phyloP scores from a whole-genome alignment of 192 early-diverging fungal genomes.

The Ambispora gerdemannii region DNA sequence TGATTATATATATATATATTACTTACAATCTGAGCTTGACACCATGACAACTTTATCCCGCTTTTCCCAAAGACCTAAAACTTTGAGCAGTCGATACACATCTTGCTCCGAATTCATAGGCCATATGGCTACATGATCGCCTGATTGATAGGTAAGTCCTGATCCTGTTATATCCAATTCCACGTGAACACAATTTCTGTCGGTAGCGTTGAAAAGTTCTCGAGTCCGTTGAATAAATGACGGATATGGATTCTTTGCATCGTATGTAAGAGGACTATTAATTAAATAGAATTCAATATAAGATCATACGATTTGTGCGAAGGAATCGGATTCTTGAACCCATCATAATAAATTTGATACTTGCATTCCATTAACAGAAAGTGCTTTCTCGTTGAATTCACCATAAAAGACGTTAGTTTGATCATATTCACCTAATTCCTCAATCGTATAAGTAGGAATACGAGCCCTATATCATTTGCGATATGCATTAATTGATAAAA shows the following conservation, averaged over 20 bases:
- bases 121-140: constrained; percentile 95
- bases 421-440: constrained; percentile 38
- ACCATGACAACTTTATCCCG: constrained; percentile 70
- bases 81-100: constrained; percentile 61
- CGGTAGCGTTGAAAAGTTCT: constrained; percentile 65
- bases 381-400: constrained; percentile 46
- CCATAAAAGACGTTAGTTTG: constrained; percentile 48
- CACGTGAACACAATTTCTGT: constrained; percentile 88
- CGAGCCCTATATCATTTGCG: constrained; percentile 37
- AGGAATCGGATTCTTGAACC: neutral
- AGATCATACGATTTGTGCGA: neutral
- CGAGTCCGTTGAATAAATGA: constrained; percentile 61
- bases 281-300: too few relatives aligned
- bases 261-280: constrained; percentile 51
- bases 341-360: constrained; percentile 16
- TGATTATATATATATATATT: neutral
- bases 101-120: constrained; percentile 81
- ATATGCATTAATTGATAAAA: too few relatives aligned
- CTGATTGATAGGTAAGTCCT: constrained; percentile 82
- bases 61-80: constrained; percentile 59
- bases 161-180: constrained; percentile 87
- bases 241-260: constrained; percentile 84
- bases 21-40: constrained; percentile 60
- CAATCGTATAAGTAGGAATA: constrained; percentile 55
- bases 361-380: constrained; percentile 40